Conservation (phyloP, 306 rosid genomes). For the Carpinus fangiana region DNA sequence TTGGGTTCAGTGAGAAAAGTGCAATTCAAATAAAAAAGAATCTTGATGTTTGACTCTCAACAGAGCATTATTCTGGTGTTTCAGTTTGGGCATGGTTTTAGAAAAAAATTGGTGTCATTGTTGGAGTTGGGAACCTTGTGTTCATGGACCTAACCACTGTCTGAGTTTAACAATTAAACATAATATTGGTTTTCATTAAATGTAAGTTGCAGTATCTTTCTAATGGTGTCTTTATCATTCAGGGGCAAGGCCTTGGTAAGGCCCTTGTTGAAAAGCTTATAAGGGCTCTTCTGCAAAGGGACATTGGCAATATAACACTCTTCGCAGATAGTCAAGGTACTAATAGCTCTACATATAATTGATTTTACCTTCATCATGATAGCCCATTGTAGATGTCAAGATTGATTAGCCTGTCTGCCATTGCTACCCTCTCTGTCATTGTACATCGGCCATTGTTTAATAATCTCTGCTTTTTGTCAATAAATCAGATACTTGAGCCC, state of each 20-base stretch:
- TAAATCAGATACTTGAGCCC: background rate
- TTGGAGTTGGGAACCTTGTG: slow-evolving; percentile 3
- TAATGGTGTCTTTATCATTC: slow-evolving; percentile 35
- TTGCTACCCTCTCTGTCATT: background rate
- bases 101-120: slow-evolving; percentile 7
- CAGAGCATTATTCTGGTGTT: background rate
- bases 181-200: slow-evolving; percentile 6
- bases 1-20: slow-evolving; percentile 5
- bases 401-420: slow-evolving; percentile 15
- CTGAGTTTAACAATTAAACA: slow-evolving; percentile 13
- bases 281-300: slow-evolving; percentile 83
- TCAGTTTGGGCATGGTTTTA: background rate
- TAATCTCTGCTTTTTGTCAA: background rate
- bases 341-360: slow-evolving; percentile 6
- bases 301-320: slow-evolving; percentile 87
- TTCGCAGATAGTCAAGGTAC: slow-evolving; percentile 96
- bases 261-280: slow-evolving; percentile 88
- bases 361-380: slow-evolving; percentile 8
- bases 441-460: background rate
- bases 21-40: slow-evolving; percentile 11
- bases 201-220: slow-evolving; percentile 14
- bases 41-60: slow-evolving; percentile 17
- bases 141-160: slow-evolving; percentile 10
- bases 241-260: slow-evolving; percentile 98
- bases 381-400: background rate